Percentiles rank a stretch among this genome's conserved stretches.
Evolutionary conservation across 805 yeast species (phyloP).

Genomic region (Sugiyamaella marilandica): DNA sequence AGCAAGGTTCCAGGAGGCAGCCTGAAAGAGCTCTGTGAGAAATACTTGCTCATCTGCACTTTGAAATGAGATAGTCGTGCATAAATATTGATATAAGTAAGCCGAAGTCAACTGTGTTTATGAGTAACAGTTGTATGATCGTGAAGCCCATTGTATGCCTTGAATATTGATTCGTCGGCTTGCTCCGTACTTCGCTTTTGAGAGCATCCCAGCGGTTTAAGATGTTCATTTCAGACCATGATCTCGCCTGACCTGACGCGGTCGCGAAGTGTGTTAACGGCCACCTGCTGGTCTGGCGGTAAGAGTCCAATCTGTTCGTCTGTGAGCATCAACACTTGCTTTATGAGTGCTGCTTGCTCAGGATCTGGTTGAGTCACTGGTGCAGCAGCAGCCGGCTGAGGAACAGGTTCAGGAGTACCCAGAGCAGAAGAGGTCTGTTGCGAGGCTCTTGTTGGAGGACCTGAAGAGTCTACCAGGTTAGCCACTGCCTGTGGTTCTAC

Average conservation of each 20-base stretch:
- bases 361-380: slow-evolving; percentile 27
- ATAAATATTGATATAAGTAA: too few relatives aligned
- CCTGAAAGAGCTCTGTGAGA: too few relatives aligned
- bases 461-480: slow-evolving; percentile 19
- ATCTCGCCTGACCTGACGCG: slow-evolving; percentile 27
- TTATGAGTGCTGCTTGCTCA: slow-evolving; percentile 45
- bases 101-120: not conserved
- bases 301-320: slow-evolving; percentile 47
- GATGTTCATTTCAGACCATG: slow-evolving; percentile 2
- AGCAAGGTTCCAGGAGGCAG: too few relatives aligned
- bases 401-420: slow-evolving; percentile 21
- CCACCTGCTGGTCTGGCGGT: slow-evolving; percentile 48
- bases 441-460: not conserved
- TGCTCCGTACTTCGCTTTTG: not conserved
- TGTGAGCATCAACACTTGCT: slow-evolving; percentile 48
- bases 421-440: slow-evolving; percentile 8
- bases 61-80: too few relatives aligned
- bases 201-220: too few relatives aligned
- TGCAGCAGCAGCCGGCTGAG: slow-evolving; percentile 20
- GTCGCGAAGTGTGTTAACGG: slow-evolving; percentile 26
- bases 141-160: not conserved
- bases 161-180: too few relatives aligned
- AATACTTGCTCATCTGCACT: too few relatives aligned
- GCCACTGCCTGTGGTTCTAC: slow-evolving; percentile 30
- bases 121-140: not conserved